Evolutionary conservation across 2,329 filamentous ascomycete species (phyloP).

Genomic region (Penicillium sp.): DNA sequence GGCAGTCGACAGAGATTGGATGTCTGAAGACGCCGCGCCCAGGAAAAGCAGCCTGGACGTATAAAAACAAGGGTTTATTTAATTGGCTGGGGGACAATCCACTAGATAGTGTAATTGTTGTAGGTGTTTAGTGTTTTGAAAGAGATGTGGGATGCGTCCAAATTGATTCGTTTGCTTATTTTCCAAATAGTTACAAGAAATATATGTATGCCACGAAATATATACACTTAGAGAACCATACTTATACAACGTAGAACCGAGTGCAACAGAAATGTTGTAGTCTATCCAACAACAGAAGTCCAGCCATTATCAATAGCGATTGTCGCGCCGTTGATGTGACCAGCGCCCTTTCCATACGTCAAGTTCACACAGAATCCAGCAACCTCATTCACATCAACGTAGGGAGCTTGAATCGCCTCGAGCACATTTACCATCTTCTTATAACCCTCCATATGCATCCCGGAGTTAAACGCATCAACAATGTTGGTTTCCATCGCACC

Average conservation of each 20-base stretch:
- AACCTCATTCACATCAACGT: conserved; percentile 26
- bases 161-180: background rate
- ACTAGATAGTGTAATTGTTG: no score
- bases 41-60: no score
- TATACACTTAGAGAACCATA: background rate
- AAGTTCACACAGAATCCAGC: conserved; percentile 29
- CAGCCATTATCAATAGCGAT: conserved; percentile 32
- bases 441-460: conserved; percentile 26
- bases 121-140: no score
- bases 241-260: background rate
- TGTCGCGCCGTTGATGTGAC: conserved; percentile 30
- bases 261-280: background rate
- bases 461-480: conserved; percentile 39
- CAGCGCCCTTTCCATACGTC: conserved; percentile 24
- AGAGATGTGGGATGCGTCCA: background rate
- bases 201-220: background rate
- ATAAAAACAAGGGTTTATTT: no score
- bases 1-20: no score
- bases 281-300: conserved; percentile 19
- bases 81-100: no score
- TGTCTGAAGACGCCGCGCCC: no score
- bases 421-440: conserved; percentile 16
- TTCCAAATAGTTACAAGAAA: background rate
- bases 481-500: conserved; percentile 60
- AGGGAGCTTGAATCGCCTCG: conserved; percentile 12